Evolutionary conservation across 192 early-diverging fungal genomes (phyloP), one percentile per base, ranked within the genome.

Genomic region (Cetraspora pellucida): DNA sequence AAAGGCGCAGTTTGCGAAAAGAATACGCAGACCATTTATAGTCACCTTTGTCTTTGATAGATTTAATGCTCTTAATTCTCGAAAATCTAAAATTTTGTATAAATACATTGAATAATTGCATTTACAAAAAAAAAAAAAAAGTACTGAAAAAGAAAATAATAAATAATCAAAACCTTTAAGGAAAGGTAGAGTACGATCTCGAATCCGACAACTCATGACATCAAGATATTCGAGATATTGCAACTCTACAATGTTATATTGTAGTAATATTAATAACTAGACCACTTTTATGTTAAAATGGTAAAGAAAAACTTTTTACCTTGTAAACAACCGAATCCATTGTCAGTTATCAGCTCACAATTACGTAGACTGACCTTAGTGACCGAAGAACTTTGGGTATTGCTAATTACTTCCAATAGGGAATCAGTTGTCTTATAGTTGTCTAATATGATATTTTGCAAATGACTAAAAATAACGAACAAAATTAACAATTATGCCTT

Each of bases 381-480:
- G 16, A 61, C 59, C 16, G 59, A 61, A 25, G 28, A 14, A 17
- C 27, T 23, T 16, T 61, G 59, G 6, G 59, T 61, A 7, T 28
- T 25, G 28, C 59, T 28, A 28, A 61, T 61, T 28, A 61, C 10
- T 61, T 61, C 59, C 25, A 61, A 61, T 3, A 61, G 27, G 3
- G 59, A 61, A 28, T 61, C 59, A 28, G 21, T 28, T 25, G 59
- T 25, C 10, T 28, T 3, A 61, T 61, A 61, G 17, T 61, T 61
- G 27, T 61, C 59, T 30, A 61, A 61, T 61, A 61, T 61, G 17
- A 61, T 61, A 30, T 61, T 61, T 17, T 61, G 59, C n/a, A 61
- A 61, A 61, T 61, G 25, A 61, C 59, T 61, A 37, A 25, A 28
- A 28, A 16, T 61, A 7, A 60, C 27, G 28, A 60, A 58, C 57